Percentiles rank a stretch among this genome's conserved stretches.
Evolutionary conservation across 2,329 filamentous ascomycete genomes (phyloP).

Genomic region (Aureobasidium melanogenum): DNA sequence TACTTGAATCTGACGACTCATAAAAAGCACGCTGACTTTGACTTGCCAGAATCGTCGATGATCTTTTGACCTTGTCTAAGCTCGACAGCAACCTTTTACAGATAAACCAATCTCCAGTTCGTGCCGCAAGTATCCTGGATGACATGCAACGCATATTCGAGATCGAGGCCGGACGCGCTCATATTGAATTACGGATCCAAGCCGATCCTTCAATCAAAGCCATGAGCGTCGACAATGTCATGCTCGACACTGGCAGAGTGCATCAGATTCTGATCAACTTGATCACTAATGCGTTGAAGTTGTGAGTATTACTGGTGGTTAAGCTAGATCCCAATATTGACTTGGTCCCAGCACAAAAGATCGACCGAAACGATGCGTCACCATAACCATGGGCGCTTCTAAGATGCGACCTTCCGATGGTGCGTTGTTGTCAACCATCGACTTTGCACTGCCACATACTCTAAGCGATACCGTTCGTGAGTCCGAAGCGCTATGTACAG

Average conservation of each 20-base stretch:
- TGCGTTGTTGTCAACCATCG: slow-evolving; percentile 16
- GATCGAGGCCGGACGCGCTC: slow-evolving; percentile 22
- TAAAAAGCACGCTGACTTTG: neutral
- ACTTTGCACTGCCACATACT: slow-evolving; percentile 14
- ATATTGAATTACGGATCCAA: slow-evolving; percentile 17
- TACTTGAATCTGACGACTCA: neutral
- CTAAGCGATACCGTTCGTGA: slow-evolving; percentile 13
- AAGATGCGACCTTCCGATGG: slow-evolving; percentile 15
- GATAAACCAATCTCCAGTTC: slow-evolving; percentile 18
- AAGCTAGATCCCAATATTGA: neutral
- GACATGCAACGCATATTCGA: slow-evolving; percentile 28
- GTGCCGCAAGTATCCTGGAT: slow-evolving; percentile 16
- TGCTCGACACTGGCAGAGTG: slow-evolving; percentile 20
- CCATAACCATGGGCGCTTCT: slow-evolving; percentile 16
- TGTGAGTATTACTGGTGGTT: neutral
- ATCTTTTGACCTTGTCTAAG: slow-evolving; percentile 38
- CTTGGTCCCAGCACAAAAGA: slow-evolving; percentile 14
- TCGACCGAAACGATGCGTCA: slow-evolving; percentile 14
- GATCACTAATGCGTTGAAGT: slow-evolving; percentile 22
- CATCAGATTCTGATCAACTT: slow-evolving; percentile 23
- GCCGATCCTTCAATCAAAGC: neutral
- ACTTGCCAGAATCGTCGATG: slow-evolving; percentile 33
- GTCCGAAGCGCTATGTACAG: slow-evolving; percentile 5
- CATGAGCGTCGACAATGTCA: slow-evolving; percentile 17
- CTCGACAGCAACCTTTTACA: slow-evolving; percentile 36